A percentile compares a stretch with the other conserved stretches of the same genome.
These are phyloP conservation scores for Corymbia citriodora DNA, from an alignment of 441 rosid genomes.

Conservation along the genomic window DNA sequence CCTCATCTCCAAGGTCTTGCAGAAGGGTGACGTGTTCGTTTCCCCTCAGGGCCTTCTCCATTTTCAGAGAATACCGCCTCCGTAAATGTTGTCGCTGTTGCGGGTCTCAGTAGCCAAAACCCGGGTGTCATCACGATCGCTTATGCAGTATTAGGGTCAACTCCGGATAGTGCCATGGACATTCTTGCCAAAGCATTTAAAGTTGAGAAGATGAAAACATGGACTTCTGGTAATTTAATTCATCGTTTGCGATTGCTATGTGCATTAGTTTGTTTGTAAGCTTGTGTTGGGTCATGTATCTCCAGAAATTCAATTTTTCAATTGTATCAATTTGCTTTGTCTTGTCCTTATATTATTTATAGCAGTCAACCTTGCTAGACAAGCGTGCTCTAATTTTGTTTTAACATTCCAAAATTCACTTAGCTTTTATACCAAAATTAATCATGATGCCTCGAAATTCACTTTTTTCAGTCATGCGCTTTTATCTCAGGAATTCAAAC, in stretches of 20 bases:
- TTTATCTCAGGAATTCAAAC: no score
- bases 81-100: rapidly evolving
- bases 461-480: neutral
- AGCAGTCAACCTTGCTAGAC: neutral
- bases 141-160: neutral
- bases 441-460: rapidly evolving
- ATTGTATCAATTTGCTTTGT: neutral
- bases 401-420: neutral
- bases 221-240: neutral
- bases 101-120: neutral
- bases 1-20: neutral
- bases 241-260: neutral
- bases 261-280: neutral
- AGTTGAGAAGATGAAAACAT: neutral
- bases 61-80: neutral
- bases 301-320: neutral
- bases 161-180: neutral
- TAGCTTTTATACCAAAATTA: neutral
- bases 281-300: neutral
- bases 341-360: neutral
- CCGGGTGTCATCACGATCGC: rapidly evolving
- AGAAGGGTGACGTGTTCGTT: neutral
- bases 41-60: neutral
- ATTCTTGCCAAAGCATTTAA: neutral
- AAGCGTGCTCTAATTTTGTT: neutral